Conservation (phyloP, 345 rosid species). For the Cardiospermum halicacabum region DNA sequence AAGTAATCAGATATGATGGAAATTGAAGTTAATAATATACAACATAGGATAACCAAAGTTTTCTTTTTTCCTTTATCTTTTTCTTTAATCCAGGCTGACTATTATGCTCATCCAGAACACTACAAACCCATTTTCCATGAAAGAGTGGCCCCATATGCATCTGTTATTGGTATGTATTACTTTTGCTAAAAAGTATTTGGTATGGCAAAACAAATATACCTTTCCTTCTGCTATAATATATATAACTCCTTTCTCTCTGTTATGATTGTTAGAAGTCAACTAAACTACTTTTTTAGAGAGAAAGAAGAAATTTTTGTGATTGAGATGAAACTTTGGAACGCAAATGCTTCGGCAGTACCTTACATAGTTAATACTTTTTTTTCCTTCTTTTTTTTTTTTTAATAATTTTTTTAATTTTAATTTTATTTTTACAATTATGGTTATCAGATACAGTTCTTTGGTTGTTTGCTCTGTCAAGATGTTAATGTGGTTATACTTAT, state of each 20-base stretch:
- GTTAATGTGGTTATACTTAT: background rate
- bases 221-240: background rate
- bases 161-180: constrained; percentile 62
- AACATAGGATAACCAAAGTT: constrained; percentile 1
- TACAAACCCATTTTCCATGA: constrained; percentile 73
- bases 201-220: constrained; percentile 9
- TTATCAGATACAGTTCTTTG: no score
- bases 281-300: background rate
- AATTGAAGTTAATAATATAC: background rate
- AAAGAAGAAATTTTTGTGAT: background rate
- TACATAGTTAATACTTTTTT: no score
- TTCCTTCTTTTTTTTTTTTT: no score
- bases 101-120: constrained; percentile 91
- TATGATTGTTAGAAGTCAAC: background rate
- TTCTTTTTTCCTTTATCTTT: background rate
- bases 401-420: background rate
- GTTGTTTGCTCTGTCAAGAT: background rate
- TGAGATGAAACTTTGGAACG: no score
- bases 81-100: constrained; percentile 59
- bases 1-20: background rate
- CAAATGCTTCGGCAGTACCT: background rate
- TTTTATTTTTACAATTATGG: background rate
- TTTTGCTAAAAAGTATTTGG: constrained; percentile 11
- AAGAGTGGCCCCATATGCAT: constrained; percentile 70
- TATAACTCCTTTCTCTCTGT: no score